Percentiles rank a stretch among this genome's conserved stretches.
phyloP scores from a whole-genome alignment of 345 rosid genomes.

The Lepidium sativum region DNA sequence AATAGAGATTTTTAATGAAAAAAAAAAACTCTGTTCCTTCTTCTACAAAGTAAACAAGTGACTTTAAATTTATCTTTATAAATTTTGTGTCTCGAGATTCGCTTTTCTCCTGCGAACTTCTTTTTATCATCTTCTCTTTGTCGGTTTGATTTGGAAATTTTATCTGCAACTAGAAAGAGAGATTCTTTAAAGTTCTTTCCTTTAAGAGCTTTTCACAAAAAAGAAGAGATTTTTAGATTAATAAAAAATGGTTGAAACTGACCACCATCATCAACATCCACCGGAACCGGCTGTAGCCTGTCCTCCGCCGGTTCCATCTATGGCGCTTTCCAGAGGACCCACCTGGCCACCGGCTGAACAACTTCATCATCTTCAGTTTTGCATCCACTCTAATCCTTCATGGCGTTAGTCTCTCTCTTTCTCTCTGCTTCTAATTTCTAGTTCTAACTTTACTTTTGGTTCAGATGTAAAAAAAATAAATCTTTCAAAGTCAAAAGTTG shows the following conservation, averaged over 20 bases:
- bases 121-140: slow-evolving; percentile 17
- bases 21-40: not conserved
- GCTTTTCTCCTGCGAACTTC: slow-evolving; percentile 16
- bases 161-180: slow-evolving; percentile 18
- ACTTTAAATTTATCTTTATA: not conserved
- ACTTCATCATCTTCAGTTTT: slow-evolving; percentile 80
- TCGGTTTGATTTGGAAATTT: slow-evolving; percentile 29
- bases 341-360: slow-evolving; percentile 81
- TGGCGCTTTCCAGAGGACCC: slow-evolving; percentile 48
- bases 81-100: slow-evolving; percentile 29
- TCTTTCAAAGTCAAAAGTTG: slow-evolving; percentile 18
- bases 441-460: slow-evolving; percentile 11
- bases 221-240: not conserved
- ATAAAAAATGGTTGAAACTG: slow-evolving; percentile 46
- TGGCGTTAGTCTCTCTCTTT: slow-evolving; percentile 78
- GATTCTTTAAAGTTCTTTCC: slow-evolving; percentile 3
- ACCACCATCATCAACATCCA: slow-evolving; percentile 36
- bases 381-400: slow-evolving; percentile 97
- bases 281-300: slow-evolving; percentile 22
- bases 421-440: not conserved
- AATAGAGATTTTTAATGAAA: not conserved
- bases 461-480: not conserved
- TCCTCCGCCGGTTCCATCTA: slow-evolving; percentile 38
- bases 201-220: not conserved
- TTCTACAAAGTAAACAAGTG: slow-evolving; percentile 17